Conservation (phyloP, 768 basidiomycete species). For the Collybia sp. region DNA sequence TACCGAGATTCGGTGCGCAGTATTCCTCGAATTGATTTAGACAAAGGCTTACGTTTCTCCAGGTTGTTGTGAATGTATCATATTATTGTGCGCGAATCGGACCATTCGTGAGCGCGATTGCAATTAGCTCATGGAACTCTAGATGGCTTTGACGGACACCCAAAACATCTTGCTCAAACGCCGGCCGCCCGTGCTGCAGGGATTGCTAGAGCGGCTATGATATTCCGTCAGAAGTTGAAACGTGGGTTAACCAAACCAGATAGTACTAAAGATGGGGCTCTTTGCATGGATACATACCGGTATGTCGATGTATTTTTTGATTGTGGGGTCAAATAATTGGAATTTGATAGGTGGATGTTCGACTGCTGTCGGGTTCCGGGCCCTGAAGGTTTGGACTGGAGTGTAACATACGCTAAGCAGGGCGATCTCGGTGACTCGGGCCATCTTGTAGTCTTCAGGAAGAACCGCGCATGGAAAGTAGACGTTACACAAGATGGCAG, state of each 20-base stretch:
- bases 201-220: conserved; percentile 64
- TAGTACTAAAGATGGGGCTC: conserved; percentile 56
- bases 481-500: conserved; percentile 49
- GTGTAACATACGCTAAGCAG: conserved; percentile 56
- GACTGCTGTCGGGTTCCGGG: conserved; percentile 84
- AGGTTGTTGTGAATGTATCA: conserved; percentile 88
- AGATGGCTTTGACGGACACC: conserved; percentile 79
- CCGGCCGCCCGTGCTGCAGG: conserved; percentile 66
- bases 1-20: conserved; percentile 77
- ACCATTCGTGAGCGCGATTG: background rate
- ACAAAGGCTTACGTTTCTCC: background rate
- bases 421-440: conserved; percentile 60
- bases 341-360: conserved; percentile 75
- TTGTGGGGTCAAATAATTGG: background rate
- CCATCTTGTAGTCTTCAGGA: conserved; percentile 83
- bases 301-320: conserved; percentile 18
- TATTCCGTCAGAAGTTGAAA: conserved; percentile 68
- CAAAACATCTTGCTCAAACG: conserved; percentile 51
- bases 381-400: conserved; percentile 71
- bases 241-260: conserved; percentile 65
- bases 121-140: background rate
- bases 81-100: conserved; percentile 71
- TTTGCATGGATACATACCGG: conserved; percentile 90
- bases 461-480: conserved; percentile 82
- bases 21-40: background rate